Base-by-base conservation (phyloP, 78 protist species). In the Pelomyxa schiedti region DNA sequence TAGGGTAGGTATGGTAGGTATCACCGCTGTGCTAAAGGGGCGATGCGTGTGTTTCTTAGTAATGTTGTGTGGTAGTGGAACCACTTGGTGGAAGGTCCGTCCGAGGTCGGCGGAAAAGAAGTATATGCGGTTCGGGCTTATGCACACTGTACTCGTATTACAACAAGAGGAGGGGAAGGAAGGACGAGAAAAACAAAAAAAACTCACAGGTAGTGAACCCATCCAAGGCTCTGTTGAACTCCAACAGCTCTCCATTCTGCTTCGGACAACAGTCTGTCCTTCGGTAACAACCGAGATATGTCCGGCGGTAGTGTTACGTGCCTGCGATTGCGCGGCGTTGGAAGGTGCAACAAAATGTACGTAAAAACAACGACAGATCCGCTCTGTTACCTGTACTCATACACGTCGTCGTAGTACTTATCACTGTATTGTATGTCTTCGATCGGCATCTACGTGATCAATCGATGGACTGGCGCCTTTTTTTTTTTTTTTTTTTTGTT, bases 51-150 rank as follows among this genome's bases (percentile, higher is more conserved):
- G n/a, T n/a, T n/a, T n/a, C n/a, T n/a, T n/a, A n/a, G n/a, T n/a
- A n/a, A n/a, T n/a, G n/a, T n/a, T n/a, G n/a, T n/a, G n/a, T n/a
- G n/a, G n/a, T n/a, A n/a, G n/a, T n/a, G n/a, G n/a, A n/a, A n/a
- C n/a, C n/a, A n/a, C n/a, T n/a, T n/a, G n/a, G n/a, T n/a, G n/a
- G n/a, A n/a, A n/a, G n/a, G n/a, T n/a, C n/a, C n/a, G n/a, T n/a
- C n/a, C n/a, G n/a, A n/a, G 77, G 84, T 0, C 93, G 42, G 22
- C 92, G 72, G 83, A 92, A 89, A 30, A 88, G 80, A 3, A 92
- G 79, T 29, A 92, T 84, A 79, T 92, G 95, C 9, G 93, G 93
- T 82, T 92, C 95, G 22, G 95, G 95, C 36, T 75, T 64, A 86
- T 92, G 94, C 22, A 76, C 69, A 3, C 72, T 80, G 53, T 90